phyloP scores from a whole-genome alignment of 192 early-diverging fungal species.

The Umbelopsis vinacea region DNA sequence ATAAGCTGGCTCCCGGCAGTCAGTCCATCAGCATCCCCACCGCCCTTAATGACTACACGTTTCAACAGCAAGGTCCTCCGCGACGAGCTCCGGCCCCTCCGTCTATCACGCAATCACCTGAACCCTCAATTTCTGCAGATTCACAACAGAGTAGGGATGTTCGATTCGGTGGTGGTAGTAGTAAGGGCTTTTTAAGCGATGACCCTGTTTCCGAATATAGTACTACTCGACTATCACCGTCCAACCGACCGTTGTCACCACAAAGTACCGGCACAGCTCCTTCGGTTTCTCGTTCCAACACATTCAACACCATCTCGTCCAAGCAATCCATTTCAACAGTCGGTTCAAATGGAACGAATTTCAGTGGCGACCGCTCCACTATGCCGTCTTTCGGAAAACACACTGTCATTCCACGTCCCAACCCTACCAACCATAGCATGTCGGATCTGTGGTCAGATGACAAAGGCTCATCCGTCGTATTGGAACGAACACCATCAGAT shows the following conservation, averaged over 20 bases:
- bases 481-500: conserved; percentile 12
- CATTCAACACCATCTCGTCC: conserved; percentile 39
- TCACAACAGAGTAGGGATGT: conserved; percentile 7
- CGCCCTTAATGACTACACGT: conserved; percentile 1
- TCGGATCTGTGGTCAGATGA: conserved; percentile 7
- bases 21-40: conserved; percentile 6
- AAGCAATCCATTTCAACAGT: conserved; percentile 27
- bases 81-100: conserved; percentile 40
- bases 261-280: conserved; percentile 25
- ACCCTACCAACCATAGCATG: conserved; percentile 6
- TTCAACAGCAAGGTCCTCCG: conserved; percentile 12
- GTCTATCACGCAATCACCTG: neutral
- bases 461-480: neutral
- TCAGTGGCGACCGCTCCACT: conserved; percentile 1
- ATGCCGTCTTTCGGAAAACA: neutral
- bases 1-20: neutral
- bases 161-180: conserved; percentile 12
- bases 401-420: conserved; percentile 6
- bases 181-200: conserved; percentile 18
- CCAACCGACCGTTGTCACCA: conserved; percentile 25
- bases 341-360: conserved; percentile 2
- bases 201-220: conserved; percentile 17
- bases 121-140: conserved; percentile 14
- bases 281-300: conserved; percentile 36
- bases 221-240: neutral